Base-by-base conservation (phyloP, 495 filamentous ascomycete genomes). In the Xylaria acuta region DNA sequence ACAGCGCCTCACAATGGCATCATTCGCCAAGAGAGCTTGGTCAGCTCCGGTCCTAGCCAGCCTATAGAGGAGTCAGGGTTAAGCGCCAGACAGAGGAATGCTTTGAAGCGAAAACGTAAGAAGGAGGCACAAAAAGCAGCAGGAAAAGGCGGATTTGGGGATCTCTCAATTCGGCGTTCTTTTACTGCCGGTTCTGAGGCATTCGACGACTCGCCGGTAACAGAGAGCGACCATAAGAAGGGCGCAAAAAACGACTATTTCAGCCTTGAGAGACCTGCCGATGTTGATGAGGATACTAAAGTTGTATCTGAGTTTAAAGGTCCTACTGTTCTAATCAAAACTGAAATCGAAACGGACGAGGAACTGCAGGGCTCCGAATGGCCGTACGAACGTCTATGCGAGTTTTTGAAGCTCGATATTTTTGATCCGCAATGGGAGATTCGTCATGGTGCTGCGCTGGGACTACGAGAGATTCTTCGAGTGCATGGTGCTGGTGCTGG, bases 281-380 rank as follows among this genome's bases (percentile, higher is more conserved):
- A 90, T 65, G 88, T 89, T 0, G 94, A 97, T 74, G 96, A 99
- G 76, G 92, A 95, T 65, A 89, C 90, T 0, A 98, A 97, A 75
- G 88, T 99, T 49, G 92, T 97, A n/a, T 91, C 94, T 16, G 96
- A 98, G 77, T 97, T 95, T 85, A 98, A 97, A 80, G 97, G 97
- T 6, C 88, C 89, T 5, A 83, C 88, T 3, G 77, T 88, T 38
- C 83, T 86, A 67, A 86, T 88, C 71, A 88, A 91, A 75, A 90
- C 91, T 0, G 88, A 90, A 71, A 84, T 93, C 41, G 85, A 91
- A 74, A 82, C 87, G 30, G 93, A 95, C 54, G 85, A 91, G 7
- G 89, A 91, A 75, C 86, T 93, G 67, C 90, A 94, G 69, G 93
- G 94, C 25, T 84, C 88, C n/a, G 93, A 94, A 77, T 99, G 96